A percentile compares a stretch with the other conserved stretches of the same genome.
Evolutionary conservation across 805 yeast species (phyloP).

Genomic region (Deakozyma indianensis): DNA sequence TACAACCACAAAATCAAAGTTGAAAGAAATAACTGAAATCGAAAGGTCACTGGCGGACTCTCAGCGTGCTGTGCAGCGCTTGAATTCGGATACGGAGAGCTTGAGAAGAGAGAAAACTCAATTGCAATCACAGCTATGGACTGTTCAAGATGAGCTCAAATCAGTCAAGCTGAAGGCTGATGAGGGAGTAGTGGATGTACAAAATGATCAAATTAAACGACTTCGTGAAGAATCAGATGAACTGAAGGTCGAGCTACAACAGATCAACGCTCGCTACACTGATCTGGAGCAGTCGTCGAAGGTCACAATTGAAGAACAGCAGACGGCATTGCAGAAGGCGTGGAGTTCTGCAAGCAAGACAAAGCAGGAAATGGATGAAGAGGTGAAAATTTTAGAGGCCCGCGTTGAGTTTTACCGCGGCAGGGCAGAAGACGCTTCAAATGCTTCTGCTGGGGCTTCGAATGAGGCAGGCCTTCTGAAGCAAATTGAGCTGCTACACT

Average conservation of each 20-base stretch:
- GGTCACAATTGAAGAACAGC: slow-evolving; percentile 8
- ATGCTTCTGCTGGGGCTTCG: slow-evolving; percentile 16
- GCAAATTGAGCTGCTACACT: slow-evolving; percentile 43
- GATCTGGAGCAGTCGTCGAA: neutral
- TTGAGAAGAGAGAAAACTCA: slow-evolving; percentile 7
- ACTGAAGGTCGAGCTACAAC: slow-evolving; percentile 23
- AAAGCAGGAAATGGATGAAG: slow-evolving; percentile 12
- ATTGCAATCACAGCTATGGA: slow-evolving; percentile 5
- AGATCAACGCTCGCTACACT: slow-evolving; percentile 4
- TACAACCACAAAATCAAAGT: slow-evolving; percentile 20
- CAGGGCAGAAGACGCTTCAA: slow-evolving; percentile 35
- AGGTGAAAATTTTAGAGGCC: slow-evolving; percentile 40
- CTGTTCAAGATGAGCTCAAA: slow-evolving; percentile 16
- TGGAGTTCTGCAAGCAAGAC: neutral
- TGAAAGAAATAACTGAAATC: slow-evolving; percentile 10
- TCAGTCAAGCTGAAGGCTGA: slow-evolving; percentile 16
- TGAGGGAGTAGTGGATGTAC: slow-evolving; percentile 12
- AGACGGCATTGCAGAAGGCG: slow-evolving; percentile 5
- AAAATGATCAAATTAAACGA: slow-evolving; percentile 13
- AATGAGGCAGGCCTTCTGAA: slow-evolving; percentile 23
- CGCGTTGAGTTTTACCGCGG: slow-evolving; percentile 56
- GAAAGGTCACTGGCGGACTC: slow-evolving; percentile 10
- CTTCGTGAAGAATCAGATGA: slow-evolving; percentile 19
- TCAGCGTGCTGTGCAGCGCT: slow-evolving; percentile 6
- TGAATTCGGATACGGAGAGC: slow-evolving; percentile 6